phyloP scores from a whole-genome alignment of 176 grass and related monocot genomes.

The Metroxylon sagu region DNA sequence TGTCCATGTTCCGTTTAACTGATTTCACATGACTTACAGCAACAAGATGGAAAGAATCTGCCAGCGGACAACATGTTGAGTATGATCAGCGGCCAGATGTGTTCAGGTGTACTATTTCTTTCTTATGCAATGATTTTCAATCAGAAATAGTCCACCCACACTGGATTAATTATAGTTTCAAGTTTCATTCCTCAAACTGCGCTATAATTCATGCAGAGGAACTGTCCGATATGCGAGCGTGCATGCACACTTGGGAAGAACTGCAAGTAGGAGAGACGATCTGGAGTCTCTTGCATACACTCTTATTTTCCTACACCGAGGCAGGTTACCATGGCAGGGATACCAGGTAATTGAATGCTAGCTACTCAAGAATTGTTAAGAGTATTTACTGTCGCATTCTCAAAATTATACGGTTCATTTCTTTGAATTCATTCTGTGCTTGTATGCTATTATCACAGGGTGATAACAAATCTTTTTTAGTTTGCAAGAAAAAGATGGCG shows the following conservation, averaged over 20 bases:
- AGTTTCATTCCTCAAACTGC: slow-evolving; percentile 2
- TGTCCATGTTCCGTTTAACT: slow-evolving; percentile 8
- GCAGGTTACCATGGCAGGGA: slow-evolving; percentile 86
- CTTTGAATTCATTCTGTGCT: no score
- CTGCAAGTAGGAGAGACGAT: slow-evolving; percentile 81
- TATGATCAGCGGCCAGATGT: slow-evolving; percentile 94
- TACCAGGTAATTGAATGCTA: slow-evolving; percentile 41
- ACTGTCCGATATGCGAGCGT: slow-evolving; percentile 87
- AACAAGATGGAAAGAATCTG: slow-evolving; percentile 67
- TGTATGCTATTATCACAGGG: slow-evolving; percentile 29
- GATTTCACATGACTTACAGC: slow-evolving; percentile 28
- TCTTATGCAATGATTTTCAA: slow-evolving; percentile 5
- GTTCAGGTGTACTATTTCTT: slow-evolving; percentile 40
- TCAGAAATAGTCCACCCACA: slow-evolving; percentile 1
- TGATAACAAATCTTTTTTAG: slow-evolving; percentile 88
- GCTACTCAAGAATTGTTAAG: no score
- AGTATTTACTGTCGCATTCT: no score
- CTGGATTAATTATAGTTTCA: not conserved
- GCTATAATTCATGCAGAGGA: slow-evolving; percentile 42
- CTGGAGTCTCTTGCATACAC: slow-evolving; percentile 84
- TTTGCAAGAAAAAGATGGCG: slow-evolving; percentile 94
- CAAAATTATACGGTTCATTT: no score
- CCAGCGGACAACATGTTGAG: slow-evolving; percentile 49
- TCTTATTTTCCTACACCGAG: slow-evolving; percentile 79
- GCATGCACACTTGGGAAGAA: slow-evolving; percentile 91